Conservation (phyloP, 2,329 filamentous ascomycete species). For the Monilinia fructicola region DNA sequence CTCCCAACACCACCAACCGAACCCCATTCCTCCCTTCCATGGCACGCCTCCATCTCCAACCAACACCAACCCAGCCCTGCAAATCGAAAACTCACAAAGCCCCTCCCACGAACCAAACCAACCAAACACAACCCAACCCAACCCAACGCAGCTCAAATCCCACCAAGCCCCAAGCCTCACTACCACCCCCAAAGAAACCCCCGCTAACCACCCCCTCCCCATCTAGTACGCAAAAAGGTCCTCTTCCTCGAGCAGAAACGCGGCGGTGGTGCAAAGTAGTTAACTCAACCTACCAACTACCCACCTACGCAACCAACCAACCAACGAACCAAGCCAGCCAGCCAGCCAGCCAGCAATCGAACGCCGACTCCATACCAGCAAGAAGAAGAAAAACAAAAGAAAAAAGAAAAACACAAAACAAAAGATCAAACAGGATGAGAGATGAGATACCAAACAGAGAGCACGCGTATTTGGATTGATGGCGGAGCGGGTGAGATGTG, state of each 20-base stretch:
- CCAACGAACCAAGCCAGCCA: no score
- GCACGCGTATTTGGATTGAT: not conserved
- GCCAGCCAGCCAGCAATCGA: not conserved
- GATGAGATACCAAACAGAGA: no score
- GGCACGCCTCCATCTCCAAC: not conserved
- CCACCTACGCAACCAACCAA: not conserved
- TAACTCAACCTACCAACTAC: not conserved
- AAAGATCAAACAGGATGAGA: not conserved
- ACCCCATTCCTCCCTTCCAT: not conserved
- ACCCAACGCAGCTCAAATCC: not conserved
- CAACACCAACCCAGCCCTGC: no score
- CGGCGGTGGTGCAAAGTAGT: conserved; percentile 58
- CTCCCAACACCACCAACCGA: not conserved
- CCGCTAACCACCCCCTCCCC: conserved; percentile 15
- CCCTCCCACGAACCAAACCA: not conserved
- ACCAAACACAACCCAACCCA: not conserved
- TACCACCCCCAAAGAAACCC: not conserved
- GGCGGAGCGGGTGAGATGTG: not conserved
- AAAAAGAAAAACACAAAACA: not conserved
- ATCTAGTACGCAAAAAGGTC: conserved; percentile 85
- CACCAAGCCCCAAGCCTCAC: not conserved
- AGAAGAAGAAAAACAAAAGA: not conserved
- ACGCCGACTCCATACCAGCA: no score
- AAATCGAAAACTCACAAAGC: not conserved
- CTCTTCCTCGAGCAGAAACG: conserved; percentile 93